Percentiles rank a stretch among this genome's conserved stretches.
These are phyloP conservation scores for Mycena chlorophos DNA, from an alignment of 768 basidiomycete genomes.

Conservation along the genomic window DNA sequence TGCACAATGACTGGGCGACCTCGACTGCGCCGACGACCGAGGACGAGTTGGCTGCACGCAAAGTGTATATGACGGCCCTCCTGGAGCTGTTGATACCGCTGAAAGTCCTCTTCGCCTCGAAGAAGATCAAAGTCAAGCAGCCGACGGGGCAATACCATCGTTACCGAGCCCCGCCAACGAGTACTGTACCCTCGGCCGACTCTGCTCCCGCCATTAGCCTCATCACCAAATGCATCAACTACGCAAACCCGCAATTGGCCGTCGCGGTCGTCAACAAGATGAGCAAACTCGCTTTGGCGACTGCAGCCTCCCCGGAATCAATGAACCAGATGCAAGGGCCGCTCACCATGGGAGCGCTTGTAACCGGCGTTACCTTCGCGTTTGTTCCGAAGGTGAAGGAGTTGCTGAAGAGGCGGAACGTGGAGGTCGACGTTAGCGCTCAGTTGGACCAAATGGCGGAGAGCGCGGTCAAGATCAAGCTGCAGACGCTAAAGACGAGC, in stretches of 20 bases:
- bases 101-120: background rate
- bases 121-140: background rate
- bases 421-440: background rate
- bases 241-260: slow-evolving; percentile 1
- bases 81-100: background rate
- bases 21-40: background rate
- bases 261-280: background rate
- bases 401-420: background rate
- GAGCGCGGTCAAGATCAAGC: background rate
- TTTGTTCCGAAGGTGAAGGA: background rate
- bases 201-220: background rate
- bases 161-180: background rate
- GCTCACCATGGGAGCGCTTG: background rate
- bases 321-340: background rate
- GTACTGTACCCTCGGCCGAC: slow-evolving; percentile 1
- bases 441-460: background rate
- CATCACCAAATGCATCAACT: slow-evolving; percentile 1
- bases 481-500: background rate
- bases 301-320: background rate
- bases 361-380: background rate
- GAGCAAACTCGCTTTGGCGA: background rate
- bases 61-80: background rate
- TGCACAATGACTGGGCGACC: background rate
- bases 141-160: no score
- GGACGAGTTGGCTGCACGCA: background rate